Evolutionary conservation across 768 basidiomycete genomes (phyloP).

Genomic region (Serendipita indica): DNA sequence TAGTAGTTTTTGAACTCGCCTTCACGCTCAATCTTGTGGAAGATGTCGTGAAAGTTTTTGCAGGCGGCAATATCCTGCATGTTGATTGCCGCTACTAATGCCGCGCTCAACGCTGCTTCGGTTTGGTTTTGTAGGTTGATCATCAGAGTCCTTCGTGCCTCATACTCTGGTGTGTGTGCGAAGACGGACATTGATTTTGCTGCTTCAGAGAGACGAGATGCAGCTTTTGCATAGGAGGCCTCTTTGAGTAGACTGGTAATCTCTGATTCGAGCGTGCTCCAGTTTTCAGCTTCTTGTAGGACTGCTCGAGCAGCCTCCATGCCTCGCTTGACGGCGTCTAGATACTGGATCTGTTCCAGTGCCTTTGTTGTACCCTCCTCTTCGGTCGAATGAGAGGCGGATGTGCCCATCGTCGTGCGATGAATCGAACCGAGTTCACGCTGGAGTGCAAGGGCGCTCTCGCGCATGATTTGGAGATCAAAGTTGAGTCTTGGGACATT

Average conservation of each 20-base stretch:
- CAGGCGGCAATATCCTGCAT: conserved; percentile 60
- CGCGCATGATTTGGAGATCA: conserved; percentile 95
- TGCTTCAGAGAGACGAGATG: conserved; percentile 83
- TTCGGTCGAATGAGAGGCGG: conserved; percentile 25
- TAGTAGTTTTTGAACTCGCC: conserved; percentile 90
- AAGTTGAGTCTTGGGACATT: conserved; percentile 83
- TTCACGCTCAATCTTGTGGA: conserved; percentile 81
- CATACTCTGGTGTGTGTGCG: conserved; percentile 83
- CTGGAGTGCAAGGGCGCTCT: conserved; percentile 69
- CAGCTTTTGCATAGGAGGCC: conserved; percentile 71
- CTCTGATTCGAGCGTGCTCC: conserved; percentile 90
- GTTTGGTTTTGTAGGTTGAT: conserved; percentile 90
- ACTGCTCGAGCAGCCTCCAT: conserved; percentile 89
- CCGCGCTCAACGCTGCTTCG: conserved; percentile 82
- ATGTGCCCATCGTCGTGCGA: conserved; percentile 27
- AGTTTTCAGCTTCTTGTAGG: conserved; percentile 86
- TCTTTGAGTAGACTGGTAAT: conserved; percentile 72
- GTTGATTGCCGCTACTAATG: conserved; percentile 75
- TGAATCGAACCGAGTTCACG: conserved; percentile 48
- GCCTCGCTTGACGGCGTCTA: conserved; percentile 68
- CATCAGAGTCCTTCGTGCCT: conserved; percentile 70
- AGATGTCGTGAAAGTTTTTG: conserved; percentile 70
- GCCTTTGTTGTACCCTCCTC: conserved; percentile 46
- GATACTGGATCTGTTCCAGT: conserved; percentile 58
- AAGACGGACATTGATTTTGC: conserved; percentile 82